Evolutionary conservation across 495 filamentous ascomycete species (phyloP), one percentile per base, ranked within the genome.

Genomic region (Patellaria atrata): DNA sequence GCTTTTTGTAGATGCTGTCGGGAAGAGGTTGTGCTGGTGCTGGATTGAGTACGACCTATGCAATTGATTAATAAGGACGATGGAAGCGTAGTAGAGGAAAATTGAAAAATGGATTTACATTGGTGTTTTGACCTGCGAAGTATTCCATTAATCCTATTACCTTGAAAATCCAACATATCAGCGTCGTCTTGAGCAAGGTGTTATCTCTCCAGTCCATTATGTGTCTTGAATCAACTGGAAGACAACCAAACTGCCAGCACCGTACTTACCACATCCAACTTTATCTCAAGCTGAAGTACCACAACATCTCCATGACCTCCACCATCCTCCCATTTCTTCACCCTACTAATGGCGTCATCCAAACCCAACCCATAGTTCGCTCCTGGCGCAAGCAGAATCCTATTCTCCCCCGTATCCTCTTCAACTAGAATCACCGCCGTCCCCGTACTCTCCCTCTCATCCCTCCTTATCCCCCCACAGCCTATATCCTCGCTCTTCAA

Each of bases 211-310:
- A 15, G 8, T 31, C 8, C 7, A 8, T 9, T 15, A 8, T 8
- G 7, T 8, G 8, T 15, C 28, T 15, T 15, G 28, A 10, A 8
- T 11, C 10, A 8, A 8, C 10, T 10, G 28, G 28, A 22, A 34
- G 13, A 13, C 11, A 10, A 10, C 11, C 16, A 20, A 15, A 22
- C n/a, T 13, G 25, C 19, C 25, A 37, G 25, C 4, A 35, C 25
- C 16, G 18, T 8, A 51, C 54, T 13, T 43, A 84, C 73, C 0
- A 82, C 82, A 3, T 64, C 56, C 2, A 81, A 44, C 0, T 84
- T 85, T 8, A 87, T 82, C 56, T 97, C 89, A 1, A 89, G 65
- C 62, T 97, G 89, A 67, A 94, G 67, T 14, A 97, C 27, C 18
- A 31, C 48, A 5, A 48, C 41, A 9, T 5, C 14, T 3, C 22